Evolutionary conservation across 1,139 yeast species (phyloP).

Genomic region (Pichiaceae sp.): DNA sequence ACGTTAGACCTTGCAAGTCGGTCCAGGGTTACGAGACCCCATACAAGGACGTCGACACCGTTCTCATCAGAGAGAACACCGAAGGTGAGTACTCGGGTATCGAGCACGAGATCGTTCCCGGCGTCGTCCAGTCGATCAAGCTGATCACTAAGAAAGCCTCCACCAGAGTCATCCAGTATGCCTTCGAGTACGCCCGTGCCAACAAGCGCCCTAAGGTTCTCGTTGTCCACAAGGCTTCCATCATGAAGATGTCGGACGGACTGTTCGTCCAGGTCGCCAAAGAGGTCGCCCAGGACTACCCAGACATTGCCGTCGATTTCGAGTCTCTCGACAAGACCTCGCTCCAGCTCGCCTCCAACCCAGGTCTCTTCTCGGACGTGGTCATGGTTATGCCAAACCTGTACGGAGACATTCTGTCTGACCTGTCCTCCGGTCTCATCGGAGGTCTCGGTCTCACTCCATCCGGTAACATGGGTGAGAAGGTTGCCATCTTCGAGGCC

Average conservation of each 20-base stretch:
- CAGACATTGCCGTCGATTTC: constrained; percentile 72
- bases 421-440: constrained; percentile 91
- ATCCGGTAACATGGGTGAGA: constrained; percentile 98
- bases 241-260: constrained; percentile 98
- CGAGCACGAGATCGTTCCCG: constrained; percentile 96
- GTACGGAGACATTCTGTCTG: constrained; percentile 98
- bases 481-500: constrained; percentile 95
- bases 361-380: constrained; percentile 68
- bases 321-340: constrained; percentile 96
- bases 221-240: constrained; percentile 97
- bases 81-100: constrained; percentile 99
- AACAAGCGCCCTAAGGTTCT: constrained; percentile 83
- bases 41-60: constrained; percentile 89
- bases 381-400: constrained; percentile 99
- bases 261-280: constrained; percentile 87
- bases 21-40: constrained; percentile 93
- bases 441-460: constrained; percentile 99
- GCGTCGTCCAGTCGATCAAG: constrained; percentile 96
- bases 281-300: constrained; percentile 85
- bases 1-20: constrained; percentile 95
- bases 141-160: constrained; percentile 94
- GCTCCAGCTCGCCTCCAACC: constrained; percentile 82
- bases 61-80: constrained; percentile 95
- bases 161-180: constrained; percentile 92
- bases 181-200: constrained; percentile 90